A percentile compares a stretch with the other conserved stretches of the same genome.
phyloP scores from a whole-genome alignment of 441 rosid genomes.

The Populus trichocarpa region DNA sequence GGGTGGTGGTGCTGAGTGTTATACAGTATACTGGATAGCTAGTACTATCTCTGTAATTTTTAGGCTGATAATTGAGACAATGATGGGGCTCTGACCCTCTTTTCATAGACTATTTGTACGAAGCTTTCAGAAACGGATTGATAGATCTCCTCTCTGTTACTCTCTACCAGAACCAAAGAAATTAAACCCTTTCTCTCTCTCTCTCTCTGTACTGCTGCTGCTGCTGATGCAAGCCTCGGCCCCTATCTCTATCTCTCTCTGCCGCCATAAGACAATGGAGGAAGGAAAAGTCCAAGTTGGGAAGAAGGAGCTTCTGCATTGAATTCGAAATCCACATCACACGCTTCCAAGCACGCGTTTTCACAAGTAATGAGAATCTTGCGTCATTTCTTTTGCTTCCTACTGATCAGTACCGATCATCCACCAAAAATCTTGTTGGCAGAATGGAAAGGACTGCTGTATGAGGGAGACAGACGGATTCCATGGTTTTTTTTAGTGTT shows the following conservation, averaged over 20 bases:
- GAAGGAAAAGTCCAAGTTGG: constrained; percentile 8
- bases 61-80: constrained; percentile 43
- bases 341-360: constrained; percentile 55
- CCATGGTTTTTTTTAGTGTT: constrained; percentile 23
- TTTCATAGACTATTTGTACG: constrained; percentile 34
- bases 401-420: constrained; percentile 8
- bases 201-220: not conserved
- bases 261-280: constrained; percentile 31
- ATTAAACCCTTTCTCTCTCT: not conserved
- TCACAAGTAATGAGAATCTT: constrained; percentile 23
- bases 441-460: constrained; percentile 5
- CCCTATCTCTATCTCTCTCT: constrained; percentile 13
- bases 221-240: constrained; percentile 28
- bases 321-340: constrained; percentile 40
- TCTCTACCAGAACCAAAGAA: constrained; percentile 31
- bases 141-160: constrained; percentile 19
- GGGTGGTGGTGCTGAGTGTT: not conserved
- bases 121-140: constrained; percentile 32
- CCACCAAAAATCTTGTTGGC: not conserved
- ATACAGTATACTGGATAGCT: not conserved
- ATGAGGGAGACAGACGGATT: not conserved
- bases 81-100: constrained; percentile 57
- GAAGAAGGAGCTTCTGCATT: constrained; percentile 19
- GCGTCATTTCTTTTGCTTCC: constrained; percentile 35
- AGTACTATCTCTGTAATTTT: not conserved